phyloP scores from a whole-genome alignment of 768 basidiomycete genomes.

The Trametes cubensis region DNA sequence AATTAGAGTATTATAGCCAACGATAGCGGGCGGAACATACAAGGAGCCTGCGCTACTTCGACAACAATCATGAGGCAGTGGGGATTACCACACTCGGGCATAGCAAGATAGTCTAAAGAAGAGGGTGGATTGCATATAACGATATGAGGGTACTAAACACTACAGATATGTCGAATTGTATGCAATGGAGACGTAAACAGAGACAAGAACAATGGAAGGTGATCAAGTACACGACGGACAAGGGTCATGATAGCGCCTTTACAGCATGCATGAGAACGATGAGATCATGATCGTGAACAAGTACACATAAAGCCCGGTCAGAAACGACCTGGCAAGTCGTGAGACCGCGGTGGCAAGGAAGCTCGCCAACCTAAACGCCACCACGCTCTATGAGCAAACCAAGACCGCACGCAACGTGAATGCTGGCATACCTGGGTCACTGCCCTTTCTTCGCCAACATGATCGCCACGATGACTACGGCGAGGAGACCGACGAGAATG shows the following conservation, averaged over 20 bases:
- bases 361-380: too few species aligned
- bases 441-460: slow-evolving; percentile 11
- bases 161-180: background rate
- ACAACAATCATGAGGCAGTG: background rate
- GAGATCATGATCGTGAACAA: too few species aligned
- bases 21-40: background rate
- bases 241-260: background rate
- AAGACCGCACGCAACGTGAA: background rate
- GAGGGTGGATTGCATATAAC: background rate
- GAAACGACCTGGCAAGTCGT: too few species aligned
- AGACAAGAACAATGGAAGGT: background rate
- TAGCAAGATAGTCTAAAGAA: background rate
- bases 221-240: background rate
- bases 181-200: background rate
- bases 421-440: background rate
- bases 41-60: background rate
- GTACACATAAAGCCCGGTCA: too few species aligned
- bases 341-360: too few species aligned
- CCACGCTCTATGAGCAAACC: too few species aligned
- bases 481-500: background rate
- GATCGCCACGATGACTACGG: slow-evolving; percentile 1
- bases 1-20: too few species aligned
- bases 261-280: too few species aligned
- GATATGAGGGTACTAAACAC: background rate
- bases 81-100: background rate